Base-by-base conservation (phyloP, 164 flowering plant genomes). In the Malania oleifera region DNA sequence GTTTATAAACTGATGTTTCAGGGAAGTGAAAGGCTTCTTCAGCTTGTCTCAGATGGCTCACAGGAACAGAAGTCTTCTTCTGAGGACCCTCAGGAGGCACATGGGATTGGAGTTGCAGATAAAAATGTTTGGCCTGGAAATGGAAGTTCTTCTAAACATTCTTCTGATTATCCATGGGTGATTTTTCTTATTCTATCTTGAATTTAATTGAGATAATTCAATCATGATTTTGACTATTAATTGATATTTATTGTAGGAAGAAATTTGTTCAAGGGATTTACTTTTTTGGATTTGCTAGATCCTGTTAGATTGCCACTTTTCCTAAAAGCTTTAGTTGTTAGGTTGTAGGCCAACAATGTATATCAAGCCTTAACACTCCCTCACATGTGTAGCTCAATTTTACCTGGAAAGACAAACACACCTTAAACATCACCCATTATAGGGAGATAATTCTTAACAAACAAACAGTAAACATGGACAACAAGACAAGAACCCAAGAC, bases 11-110 rank as follows among this genome's bases (percentile, higher is more conserved):
- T 63, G 35, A 41, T 56, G 23, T 57, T 37, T 60, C 19, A 91
- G 98, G 98, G 98, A 73, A 91, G 98, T 69, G 84, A 84, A 71
- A 78, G 77, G 72, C 98, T 91, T 63, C 83, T 91, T 64, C 69
- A 70, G 43, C 70, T 91, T 60, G 80, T 85, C 56, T 83, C 88
- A 27, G 79, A 91, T 67, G 35, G 59, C 31, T 73, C 82, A 7
- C 29, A 46, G 28, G 20, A 59, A 31, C 60, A 52, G 39, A 69
- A 62, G 20, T 64, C 71, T 2, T 40, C 39, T 25, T 37, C 2
- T 25, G 49, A 38, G 19, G 45, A 59, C 28, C 29, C 2, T 25
- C 44, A 38, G 19, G 45, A 59, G 13, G 56, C 12, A 5, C 59
- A 61, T 12, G 27, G 10, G 40, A 59, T 37, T 19, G 62, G 61